phyloP scores from a whole-genome alignment of 2,329 filamentous ascomycete genomes.

The Aspergillus ochraceoroseus region DNA sequence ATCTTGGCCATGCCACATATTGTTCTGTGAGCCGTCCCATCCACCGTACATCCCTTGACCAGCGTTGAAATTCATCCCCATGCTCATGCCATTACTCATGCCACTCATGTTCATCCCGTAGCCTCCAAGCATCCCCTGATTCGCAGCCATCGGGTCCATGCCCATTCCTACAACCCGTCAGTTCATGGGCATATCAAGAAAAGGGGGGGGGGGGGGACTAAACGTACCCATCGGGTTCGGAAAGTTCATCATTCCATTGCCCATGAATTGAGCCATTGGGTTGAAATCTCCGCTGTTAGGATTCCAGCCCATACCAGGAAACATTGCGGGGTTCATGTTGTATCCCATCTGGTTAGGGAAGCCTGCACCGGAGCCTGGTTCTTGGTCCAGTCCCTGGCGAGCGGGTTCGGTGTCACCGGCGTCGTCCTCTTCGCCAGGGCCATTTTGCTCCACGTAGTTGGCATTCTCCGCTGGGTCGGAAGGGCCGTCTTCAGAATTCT shows the following conservation, averaged over 20 bases:
- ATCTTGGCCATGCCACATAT: constrained; percentile 77
- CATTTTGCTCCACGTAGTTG: constrained; percentile 13
- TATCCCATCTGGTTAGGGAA: constrained; percentile 35
- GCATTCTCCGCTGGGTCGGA: constrained; percentile 10
- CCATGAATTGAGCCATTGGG: constrained; percentile 64
- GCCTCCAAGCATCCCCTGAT: constrained; percentile 48
- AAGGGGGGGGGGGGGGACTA: no score
- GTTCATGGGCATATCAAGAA: no score
- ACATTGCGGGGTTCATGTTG: constrained; percentile 47
- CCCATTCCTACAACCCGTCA: no score
- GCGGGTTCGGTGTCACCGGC: constrained; percentile 14
- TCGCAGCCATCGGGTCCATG: constrained; percentile 61
- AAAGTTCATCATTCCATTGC: constrained; percentile 53
- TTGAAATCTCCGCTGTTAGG: constrained; percentile 61
- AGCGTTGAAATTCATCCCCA: constrained; percentile 59
- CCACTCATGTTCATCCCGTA: constrained; percentile 76
- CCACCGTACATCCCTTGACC: constrained; percentile 65
- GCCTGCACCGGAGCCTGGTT: constrained; percentile 14
- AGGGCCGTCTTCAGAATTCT: constrained; percentile 12
- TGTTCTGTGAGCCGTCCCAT: constrained; percentile 71
- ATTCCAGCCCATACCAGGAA: constrained; percentile 56
- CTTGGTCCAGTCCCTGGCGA: constrained; percentile 19
- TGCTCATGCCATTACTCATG: constrained; percentile 70
- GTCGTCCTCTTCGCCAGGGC: constrained; percentile 19
- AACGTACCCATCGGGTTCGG: constrained; percentile 80